A percentile compares a stretch with the other conserved stretches of the same genome.
Evolutionary conservation across 23 red algal genomes (phyloP).

Genomic region (Gracilaria domingensis): DNA sequence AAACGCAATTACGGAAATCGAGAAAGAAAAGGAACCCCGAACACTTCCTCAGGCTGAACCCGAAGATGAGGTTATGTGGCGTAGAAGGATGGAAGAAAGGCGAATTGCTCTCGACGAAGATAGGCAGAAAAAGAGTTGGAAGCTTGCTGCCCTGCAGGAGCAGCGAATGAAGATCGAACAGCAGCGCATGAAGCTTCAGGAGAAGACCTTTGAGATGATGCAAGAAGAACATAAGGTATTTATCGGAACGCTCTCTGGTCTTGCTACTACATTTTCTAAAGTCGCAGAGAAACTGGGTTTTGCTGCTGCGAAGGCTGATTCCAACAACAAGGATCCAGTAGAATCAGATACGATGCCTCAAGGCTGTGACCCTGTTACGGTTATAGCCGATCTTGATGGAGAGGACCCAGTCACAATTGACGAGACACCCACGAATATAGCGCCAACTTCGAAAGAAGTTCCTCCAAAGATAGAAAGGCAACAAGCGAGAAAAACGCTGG

Average conservation of each 20-base stretch:
- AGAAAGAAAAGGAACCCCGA: neutral
- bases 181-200: slow-evolving; percentile 18
- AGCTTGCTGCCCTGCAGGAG: neutral
- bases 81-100: slow-evolving; percentile 8
- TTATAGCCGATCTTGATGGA: neutral
- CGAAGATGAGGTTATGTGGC: neutral
- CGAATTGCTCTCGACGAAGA: slow-evolving; percentile 16
- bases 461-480: neutral
- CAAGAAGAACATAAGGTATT: slow-evolving; percentile 5
- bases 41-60: neutral
- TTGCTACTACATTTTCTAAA: neutral
- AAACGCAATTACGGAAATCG: neutral
- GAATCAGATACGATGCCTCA: neutral
- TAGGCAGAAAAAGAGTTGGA: neutral
- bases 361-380: neutral
- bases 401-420: neutral
- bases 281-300: neutral
- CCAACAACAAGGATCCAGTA: neutral
- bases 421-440: neutral
- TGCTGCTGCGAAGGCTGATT: neutral
- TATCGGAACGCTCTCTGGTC: neutral
- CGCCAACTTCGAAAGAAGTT: neutral
- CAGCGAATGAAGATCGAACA: neutral
- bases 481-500: neutral
- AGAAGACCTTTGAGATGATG: neutral